These are phyloP conservation scores for Manihot esculenta DNA, from an alignment of 441 rosid species.

Conservation along the genomic window DNA sequence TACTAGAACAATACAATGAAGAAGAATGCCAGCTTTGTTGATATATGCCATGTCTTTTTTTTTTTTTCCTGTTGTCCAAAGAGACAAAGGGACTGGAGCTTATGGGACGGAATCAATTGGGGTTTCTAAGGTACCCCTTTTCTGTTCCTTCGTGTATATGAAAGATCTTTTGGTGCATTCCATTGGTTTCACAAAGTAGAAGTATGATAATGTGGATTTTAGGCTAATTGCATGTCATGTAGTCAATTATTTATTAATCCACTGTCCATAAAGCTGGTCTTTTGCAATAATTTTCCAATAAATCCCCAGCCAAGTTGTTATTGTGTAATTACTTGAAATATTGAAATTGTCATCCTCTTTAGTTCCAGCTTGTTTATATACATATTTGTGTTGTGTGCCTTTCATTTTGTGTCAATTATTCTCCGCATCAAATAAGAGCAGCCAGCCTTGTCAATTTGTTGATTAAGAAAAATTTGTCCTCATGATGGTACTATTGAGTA, in stretches of 20 bases:
- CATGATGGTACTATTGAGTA: too few species aligned
- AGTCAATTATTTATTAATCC: constrained; percentile 11
- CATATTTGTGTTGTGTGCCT: too few species aligned
- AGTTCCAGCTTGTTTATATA: too few species aligned
- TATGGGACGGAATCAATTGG: neutral
- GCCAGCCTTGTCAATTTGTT: too few species aligned
- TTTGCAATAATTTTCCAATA: constrained; percentile 4
- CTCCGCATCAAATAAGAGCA: too few species aligned
- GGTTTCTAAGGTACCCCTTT: constrained; percentile 17
- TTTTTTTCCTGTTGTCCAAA: constrained; percentile 3
- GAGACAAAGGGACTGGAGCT: constrained; percentile 16
- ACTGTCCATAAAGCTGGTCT: constrained; percentile 19
- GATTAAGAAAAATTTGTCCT: too few species aligned
- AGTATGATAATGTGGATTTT: constrained; percentile 23
- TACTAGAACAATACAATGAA: constrained; percentile 76
- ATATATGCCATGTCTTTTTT: constrained; percentile 15
- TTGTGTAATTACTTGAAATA: neutral
- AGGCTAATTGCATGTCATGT: constrained; percentile 19
- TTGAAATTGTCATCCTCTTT: too few species aligned
- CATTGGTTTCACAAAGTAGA: constrained; percentile 14
- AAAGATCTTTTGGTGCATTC: constrained; percentile 11
- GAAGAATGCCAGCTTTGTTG: constrained; percentile 16
- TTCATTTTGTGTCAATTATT: too few species aligned
- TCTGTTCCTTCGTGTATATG: constrained; percentile 22
- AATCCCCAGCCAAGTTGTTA: constrained; percentile 9